These are phyloP conservation scores for Microbotryomycetes sp. DNA, from an alignment of 1,284 basidiomycete species.

Conservation along the genomic window DNA sequence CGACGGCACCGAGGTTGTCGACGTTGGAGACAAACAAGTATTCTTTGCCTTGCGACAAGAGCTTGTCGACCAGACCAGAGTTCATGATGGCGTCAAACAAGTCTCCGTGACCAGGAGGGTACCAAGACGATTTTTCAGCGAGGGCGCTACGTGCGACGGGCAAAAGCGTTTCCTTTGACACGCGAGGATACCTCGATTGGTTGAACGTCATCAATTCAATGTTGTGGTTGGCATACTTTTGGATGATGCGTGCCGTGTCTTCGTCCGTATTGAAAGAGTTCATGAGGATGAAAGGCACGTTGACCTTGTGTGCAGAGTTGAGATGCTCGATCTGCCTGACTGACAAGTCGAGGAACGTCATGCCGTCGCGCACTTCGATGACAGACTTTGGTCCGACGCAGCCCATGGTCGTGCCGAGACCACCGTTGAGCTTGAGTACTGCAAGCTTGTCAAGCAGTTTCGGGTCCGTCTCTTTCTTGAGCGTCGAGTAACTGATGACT, in stretches of 20 bases:
- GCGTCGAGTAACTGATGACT: conserved; percentile 78
- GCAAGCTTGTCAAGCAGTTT: conserved; percentile 86
- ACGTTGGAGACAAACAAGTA: conserved; percentile 99
- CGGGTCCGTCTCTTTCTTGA: conserved; percentile 56
- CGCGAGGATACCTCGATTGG: conserved; percentile 96
- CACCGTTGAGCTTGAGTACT: conserved; percentile 98
- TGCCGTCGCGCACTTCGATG: conserved; percentile 48
- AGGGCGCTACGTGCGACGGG: conserved; percentile 79
- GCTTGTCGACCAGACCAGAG: conserved; percentile 92
- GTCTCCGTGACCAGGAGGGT: conserved; percentile 98
- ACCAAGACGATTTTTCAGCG: conserved; percentile 95
- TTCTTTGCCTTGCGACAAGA: conserved; percentile 92
- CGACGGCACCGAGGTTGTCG: conserved; percentile 97
- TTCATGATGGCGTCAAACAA: conserved; percentile 88
- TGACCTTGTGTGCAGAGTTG: conserved; percentile 56
- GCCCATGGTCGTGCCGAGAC: conserved; percentile 95
- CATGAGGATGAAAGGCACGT: conserved; percentile 97
- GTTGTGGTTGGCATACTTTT: conserved; percentile 98
- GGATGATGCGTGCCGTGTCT: conserved; percentile 89
- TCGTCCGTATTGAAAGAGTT: conserved; percentile 99
- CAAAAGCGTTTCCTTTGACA: conserved; percentile 88
- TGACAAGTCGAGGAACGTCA: conserved; percentile 97
- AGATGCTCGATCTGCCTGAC: conserved; percentile 91
- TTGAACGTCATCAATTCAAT: conserved; percentile 86
- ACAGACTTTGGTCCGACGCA: conserved; percentile 56